Percentiles rank a stretch among this genome's conserved stretches.
Evolutionary conservation across 1,284 basidiomycete genomes (phyloP).

Genomic region (Mycosarcoma mackinlayi): DNA sequence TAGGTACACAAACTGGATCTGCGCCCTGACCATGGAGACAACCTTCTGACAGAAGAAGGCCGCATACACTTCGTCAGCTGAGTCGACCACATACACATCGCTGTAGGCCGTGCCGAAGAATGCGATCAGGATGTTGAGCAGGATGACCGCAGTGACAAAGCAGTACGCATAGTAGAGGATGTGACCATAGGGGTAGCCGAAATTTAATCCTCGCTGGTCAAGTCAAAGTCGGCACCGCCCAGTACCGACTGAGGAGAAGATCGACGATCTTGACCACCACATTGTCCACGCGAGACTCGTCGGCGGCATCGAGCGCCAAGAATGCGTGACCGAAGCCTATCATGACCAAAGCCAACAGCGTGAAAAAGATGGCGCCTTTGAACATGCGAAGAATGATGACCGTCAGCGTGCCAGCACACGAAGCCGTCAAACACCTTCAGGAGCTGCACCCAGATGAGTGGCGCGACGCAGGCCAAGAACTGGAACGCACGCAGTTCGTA

Average conservation of each 20-base stretch:
- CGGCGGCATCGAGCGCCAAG: slow-evolving; percentile 89
- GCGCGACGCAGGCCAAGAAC: slow-evolving; percentile 58
- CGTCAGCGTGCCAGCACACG: slow-evolving; percentile 72
- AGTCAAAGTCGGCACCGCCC: slow-evolving; percentile 65
- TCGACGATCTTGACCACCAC: slow-evolving; percentile 76
- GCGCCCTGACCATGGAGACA: slow-evolving; percentile 74
- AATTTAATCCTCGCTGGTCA: slow-evolving; percentile 41
- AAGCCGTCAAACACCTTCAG: slow-evolving; percentile 53
- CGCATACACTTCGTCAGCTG: slow-evolving; percentile 45
- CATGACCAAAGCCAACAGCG: slow-evolving; percentile 80
- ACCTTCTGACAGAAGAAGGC: slow-evolving; percentile 62
- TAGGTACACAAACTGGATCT: slow-evolving; percentile 73
- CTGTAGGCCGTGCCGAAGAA: slow-evolving; percentile 72
- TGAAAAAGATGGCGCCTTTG: slow-evolving; percentile 74
- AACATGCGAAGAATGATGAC: slow-evolving; percentile 77
- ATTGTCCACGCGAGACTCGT: slow-evolving; percentile 76
- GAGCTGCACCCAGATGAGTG: slow-evolving; percentile 61
- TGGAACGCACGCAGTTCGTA: slow-evolving; percentile 59
- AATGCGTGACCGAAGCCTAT: slow-evolving; percentile 86
- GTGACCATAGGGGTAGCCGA: slow-evolving; percentile 73
- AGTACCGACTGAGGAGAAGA: slow-evolving; percentile 82
- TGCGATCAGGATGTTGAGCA: slow-evolving; percentile 81
- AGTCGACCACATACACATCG: slow-evolving; percentile 58
- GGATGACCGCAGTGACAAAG: slow-evolving; percentile 51
- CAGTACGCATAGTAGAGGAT: slow-evolving; percentile 76